Percentiles rank a stretch among this genome's conserved stretches.
These are phyloP conservation scores for Termitomyces eurrhizus DNA, from an alignment of 768 basidiomycete species.

Conservation along the genomic window DNA sequence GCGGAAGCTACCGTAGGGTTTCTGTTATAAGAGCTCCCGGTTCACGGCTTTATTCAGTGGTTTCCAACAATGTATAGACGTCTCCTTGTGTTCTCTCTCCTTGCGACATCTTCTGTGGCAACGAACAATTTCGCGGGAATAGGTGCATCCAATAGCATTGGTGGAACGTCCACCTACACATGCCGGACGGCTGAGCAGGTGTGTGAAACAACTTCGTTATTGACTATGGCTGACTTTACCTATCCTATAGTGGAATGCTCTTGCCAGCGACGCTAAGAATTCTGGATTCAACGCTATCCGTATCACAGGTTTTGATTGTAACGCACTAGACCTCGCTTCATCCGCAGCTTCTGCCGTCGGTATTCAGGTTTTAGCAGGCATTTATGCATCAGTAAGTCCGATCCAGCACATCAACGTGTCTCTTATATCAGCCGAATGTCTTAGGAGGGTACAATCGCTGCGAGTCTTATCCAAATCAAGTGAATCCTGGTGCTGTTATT, in stretches of 20 bases:
- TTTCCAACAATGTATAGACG: background rate
- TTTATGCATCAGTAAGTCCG: conserved; percentile 25
- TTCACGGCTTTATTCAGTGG: background rate
- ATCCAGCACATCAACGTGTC: background rate
- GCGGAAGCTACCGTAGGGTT: background rate
- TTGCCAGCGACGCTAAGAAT: conserved; percentile 26
- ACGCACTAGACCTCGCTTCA: conserved; percentile 31
- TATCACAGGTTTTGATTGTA: conserved; percentile 33
- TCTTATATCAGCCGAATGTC: background rate
- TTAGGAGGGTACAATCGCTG: conserved; percentile 31
- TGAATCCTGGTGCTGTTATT: conserved; percentile 11
- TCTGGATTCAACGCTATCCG: conserved; percentile 32
- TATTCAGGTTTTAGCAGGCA: conserved; percentile 31
- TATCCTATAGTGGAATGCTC: conserved; percentile 28
- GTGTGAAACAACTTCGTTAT: background rate
- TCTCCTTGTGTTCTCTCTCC: conserved; percentile 9
- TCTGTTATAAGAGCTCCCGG: background rate
- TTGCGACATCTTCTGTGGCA: conserved; percentile 17
- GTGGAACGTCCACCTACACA: conserved; percentile 24
- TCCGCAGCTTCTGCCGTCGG: conserved; percentile 28
- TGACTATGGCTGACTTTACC: too few species aligned
- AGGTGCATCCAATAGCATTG: conserved; percentile 29
- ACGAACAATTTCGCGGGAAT: conserved; percentile 30
- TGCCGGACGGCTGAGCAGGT: conserved; percentile 33
- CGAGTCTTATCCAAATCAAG: conserved; percentile 24